Percentiles rank a stretch among this genome's conserved stretches.
phyloP scores from a whole-genome alignment of 345 rosid genomes.

The Citrus inodora region DNA sequence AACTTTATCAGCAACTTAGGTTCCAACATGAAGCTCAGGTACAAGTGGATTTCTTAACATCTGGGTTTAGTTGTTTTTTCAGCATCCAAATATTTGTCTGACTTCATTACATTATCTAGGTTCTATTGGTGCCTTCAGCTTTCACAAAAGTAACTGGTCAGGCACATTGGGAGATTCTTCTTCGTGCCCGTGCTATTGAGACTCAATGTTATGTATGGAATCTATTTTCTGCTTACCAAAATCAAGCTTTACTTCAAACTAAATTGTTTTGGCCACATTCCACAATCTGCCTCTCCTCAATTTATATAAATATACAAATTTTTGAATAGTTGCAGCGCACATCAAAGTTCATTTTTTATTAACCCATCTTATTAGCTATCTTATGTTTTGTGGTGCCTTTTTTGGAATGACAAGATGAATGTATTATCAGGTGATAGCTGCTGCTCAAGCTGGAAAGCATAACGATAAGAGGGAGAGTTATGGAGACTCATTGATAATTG shows the following conservation, averaged over 20 bases:
- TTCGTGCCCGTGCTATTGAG: slow-evolving; percentile 89
- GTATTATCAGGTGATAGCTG: slow-evolving; percentile 66
- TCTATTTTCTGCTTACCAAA: not conserved
- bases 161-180: slow-evolving; percentile 97
- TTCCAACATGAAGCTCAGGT: slow-evolving; percentile 82
- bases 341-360: not conserved
- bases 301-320: not conserved
- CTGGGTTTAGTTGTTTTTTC: not conserved
- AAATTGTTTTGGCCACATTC: not conserved
- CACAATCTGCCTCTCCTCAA: not conserved
- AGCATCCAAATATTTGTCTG: not conserved
- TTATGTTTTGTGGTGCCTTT: not conserved
- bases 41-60: slow-evolving; percentile 4
- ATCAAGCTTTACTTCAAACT: not conserved
- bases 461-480: slow-evolving; percentile 81
- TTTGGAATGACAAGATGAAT: not conserved
- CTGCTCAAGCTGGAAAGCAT: slow-evolving; percentile 89
- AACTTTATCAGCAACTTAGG: slow-evolving; percentile 81
- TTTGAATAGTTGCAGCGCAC: not conserved
- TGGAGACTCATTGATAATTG: slow-evolving; percentile 81
- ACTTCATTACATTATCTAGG: slow-evolving; percentile 31
- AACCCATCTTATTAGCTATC: not conserved
- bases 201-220: slow-evolving; percentile 88
- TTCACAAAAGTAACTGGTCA: slow-evolving; percentile 82
- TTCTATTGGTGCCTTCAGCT: slow-evolving; percentile 84